Evolutionary conservation across 352 stramenopile species (phyloP), one percentile per base, ranked within the genome.

Genomic region (Albugo laibachii): DNA sequence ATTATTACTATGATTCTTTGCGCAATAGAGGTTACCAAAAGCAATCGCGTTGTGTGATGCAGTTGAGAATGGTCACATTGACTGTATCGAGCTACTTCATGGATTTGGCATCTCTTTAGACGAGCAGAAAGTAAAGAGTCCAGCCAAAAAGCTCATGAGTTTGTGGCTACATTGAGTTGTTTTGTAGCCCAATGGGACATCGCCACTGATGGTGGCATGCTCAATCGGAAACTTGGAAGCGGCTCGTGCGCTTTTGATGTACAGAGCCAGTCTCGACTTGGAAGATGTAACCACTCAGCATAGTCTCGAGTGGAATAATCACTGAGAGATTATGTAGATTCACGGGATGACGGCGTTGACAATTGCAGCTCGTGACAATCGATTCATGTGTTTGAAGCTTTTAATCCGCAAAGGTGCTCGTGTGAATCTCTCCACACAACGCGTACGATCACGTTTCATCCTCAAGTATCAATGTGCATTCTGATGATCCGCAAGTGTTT

Each of bases 151-250:
- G 24, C 41, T 13, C n/a, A 54, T 47, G 31, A 44, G 59, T 11
- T 50, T 12, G 40, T 18, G 21, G 13, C 52, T 24, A 40, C n/a
- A 8, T 11, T 50, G 3, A 19, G 35, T 56, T 21, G 51, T 19
- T 48, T 12, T 42, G 8, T 41, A 91, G 74, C 77, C 77, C 2
- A 91, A 76, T 6, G 77, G 77, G 6, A 83, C 76, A 18, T 79
- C 72, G 1, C 65, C 77, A 12, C 54, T 91, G 8, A 91, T 91
- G 77, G 79, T 85, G 54, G 77, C 77, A 45, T 84, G 74, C 42
- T 87, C 77, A 2, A 73, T 83, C 1, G 77, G 74, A n/a, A 91
- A 91, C 52, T 66, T 91, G n/a, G 74, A 91, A 53, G 77, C 66
- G 0, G 71, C 72, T 12, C 66, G 77, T 0, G 77, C 77, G 2